These are phyloP conservation scores for Aspergillus unguis DNA, from an alignment of 2,329 filamentous ascomycete genomes.

Conservation along the genomic window DNA sequence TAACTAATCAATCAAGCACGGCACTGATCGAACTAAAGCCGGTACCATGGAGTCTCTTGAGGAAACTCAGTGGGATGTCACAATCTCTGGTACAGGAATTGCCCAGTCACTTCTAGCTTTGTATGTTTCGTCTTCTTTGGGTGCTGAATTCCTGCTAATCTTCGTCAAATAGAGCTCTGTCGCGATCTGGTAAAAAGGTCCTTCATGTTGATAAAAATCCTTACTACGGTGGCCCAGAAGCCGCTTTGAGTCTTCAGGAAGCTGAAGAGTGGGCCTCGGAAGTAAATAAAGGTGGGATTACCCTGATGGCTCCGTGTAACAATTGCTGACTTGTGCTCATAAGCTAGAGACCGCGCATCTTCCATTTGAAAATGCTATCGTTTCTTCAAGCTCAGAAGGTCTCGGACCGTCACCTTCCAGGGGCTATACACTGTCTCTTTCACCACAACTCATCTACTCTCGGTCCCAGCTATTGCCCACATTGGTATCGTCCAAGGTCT, in stretches of 20 bases:
- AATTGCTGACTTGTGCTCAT: conserved; percentile 8
- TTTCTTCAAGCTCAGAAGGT: conserved; percentile 20
- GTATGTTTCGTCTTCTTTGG: conserved; percentile 47
- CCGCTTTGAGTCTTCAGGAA: conserved; percentile 80
- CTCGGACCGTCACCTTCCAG: conserved; percentile 53
- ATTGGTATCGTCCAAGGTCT: conserved; percentile 84
- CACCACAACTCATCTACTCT: conserved; percentile 82
- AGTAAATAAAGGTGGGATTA: conserved; percentile 37
- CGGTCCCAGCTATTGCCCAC: conserved; percentile 72
- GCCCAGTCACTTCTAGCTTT: conserved; percentile 75
- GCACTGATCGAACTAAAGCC: conserved; percentile 17
- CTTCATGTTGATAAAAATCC: conserved; percentile 84
- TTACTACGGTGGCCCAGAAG: conserved; percentile 84
- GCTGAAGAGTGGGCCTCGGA: conserved; percentile 68
- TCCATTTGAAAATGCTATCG: conserved; percentile 40
- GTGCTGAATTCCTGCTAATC: conserved; percentile 41
- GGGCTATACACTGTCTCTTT: conserved; percentile 77
- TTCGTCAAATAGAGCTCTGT: conserved; percentile 73
- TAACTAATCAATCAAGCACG: conserved; percentile 19
- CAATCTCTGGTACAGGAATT: conserved; percentile 74
- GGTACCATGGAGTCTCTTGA: conserved; percentile 66
- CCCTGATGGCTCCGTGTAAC: background rate
- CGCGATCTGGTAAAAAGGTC: conserved; percentile 85
- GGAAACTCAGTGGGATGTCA: conserved; percentile 73
- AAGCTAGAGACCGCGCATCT: conserved; percentile 32